A percentile compares a stretch with the other conserved stretches of the same genome.
Conservation (phyloP, 176 grass and related monocot genomes). For the Aegilops umbellulata region DNA sequence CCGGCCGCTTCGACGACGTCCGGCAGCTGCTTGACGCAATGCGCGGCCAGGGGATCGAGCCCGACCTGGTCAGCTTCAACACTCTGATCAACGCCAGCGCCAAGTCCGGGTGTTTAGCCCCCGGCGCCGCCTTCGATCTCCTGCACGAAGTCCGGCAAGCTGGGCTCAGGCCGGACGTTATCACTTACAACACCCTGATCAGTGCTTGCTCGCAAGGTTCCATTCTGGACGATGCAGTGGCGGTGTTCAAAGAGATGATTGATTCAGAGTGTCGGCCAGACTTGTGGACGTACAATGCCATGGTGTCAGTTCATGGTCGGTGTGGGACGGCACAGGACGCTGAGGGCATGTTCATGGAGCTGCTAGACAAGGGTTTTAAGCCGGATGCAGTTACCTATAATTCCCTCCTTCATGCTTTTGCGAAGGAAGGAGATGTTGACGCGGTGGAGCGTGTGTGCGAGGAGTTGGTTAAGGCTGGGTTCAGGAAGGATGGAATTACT, state of each 20-base stretch:
- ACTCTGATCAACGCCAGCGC: slow-evolving; percentile 89
- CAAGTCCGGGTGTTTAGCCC: slow-evolving; percentile 54
- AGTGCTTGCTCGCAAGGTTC: slow-evolving; percentile 71
- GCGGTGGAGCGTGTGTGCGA: slow-evolving; percentile 74
- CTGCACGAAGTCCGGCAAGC: slow-evolving; percentile 58
- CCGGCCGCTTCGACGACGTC: slow-evolving; percentile 55
- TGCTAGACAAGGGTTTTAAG: slow-evolving; percentile 63
- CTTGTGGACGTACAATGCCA: slow-evolving; percentile 93
- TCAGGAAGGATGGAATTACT: slow-evolving; percentile 84
- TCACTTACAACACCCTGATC: slow-evolving; percentile 94
- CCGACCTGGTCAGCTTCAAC: slow-evolving; percentile 94
- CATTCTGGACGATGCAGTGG: slow-evolving; percentile 66
- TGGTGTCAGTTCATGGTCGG: slow-evolving; percentile 73
- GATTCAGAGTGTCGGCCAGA: slow-evolving; percentile 63
- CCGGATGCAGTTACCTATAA: slow-evolving; percentile 88
- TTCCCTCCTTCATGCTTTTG: slow-evolving; percentile 77
- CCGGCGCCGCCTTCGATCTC: slow-evolving; percentile 62
- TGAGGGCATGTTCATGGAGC: slow-evolving; percentile 62
- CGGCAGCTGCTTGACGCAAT: slow-evolving; percentile 67
- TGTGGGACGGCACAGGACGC: slow-evolving; percentile 55
- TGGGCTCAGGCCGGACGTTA: slow-evolving; percentile 75
- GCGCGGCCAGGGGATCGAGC: slow-evolving; percentile 66
- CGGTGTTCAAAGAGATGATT: slow-evolving; percentile 74
- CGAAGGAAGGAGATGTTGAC: slow-evolving; percentile 53
- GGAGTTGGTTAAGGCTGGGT: slow-evolving; percentile 75